phyloP scores from a whole-genome alignment of 176 grass and related monocot genomes.

The Avena insularis region DNA sequence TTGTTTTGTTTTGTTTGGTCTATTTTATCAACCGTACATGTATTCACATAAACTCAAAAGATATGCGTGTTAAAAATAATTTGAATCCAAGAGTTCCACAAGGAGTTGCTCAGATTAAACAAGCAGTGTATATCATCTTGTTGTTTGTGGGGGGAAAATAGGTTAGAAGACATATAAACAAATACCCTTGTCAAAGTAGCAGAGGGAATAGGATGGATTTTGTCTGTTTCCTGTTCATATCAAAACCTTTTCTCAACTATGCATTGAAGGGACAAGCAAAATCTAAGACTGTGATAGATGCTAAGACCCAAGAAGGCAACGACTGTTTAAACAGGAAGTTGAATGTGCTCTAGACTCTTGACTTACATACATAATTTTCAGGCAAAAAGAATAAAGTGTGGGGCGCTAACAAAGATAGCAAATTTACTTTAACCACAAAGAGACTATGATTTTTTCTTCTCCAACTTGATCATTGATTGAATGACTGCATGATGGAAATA shows the following conservation, averaged over 20 bases:
- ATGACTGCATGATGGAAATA: background rate
- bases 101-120: background rate
- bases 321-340: constrained; percentile 45
- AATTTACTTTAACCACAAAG: constrained; percentile 38
- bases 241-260: constrained; percentile 35
- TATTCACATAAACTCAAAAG: background rate
- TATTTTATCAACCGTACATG: background rate
- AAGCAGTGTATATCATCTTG: background rate
- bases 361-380: background rate
- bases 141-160: background rate
- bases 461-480: background rate
- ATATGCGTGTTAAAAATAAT: background rate
- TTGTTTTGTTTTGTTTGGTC: background rate
- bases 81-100: background rate
- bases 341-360: constrained; percentile 35
- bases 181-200: background rate
- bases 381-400: constrained; percentile 23
- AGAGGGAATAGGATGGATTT: constrained; percentile 20
- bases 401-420: constrained; percentile 6
- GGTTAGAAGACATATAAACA: background rate
- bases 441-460: background rate
- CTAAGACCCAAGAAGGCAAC: constrained; percentile 18
- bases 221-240: constrained; percentile 30
- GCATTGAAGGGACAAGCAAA: constrained; percentile 36
- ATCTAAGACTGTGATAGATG: constrained; percentile 36